Evolutionary conservation across 306 rosid genomes (phyloP), one percentile per base, ranked within the genome.

Genomic region (Canavalia gladiata): DNA sequence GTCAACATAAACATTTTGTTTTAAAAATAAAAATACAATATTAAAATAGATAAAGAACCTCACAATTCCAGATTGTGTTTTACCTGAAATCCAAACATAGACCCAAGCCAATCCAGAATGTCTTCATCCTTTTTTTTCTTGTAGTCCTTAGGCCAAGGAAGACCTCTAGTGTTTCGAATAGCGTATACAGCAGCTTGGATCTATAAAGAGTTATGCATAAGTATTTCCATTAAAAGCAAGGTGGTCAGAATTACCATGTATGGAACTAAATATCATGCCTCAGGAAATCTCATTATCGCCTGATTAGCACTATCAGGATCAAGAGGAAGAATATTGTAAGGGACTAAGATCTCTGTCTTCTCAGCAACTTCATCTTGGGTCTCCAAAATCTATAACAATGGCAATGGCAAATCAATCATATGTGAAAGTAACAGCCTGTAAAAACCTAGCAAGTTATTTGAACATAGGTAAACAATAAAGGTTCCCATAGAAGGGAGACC

Each of bases 41-140:
- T 56, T 33, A 64, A 55, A 56, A 77, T 35, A 71, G 46, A 70
- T 29, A 62, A 68, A 73, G 51, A 60, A 11, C 52, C 39, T 28
- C 12, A 5, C 39, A 60, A 42, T 10, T 78, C 58, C 63, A 30
- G 43, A 39, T 34, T 18, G 45, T 74, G 54, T 47, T 79, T 59
- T 80, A 94, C 98, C 98, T 94, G 98, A 89, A 94, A 94, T 74
- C 94, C 98, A 87, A 94, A 94, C 97, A 94, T 94, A 30, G 90
- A 81, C 75, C 94, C 98, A 69, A 95, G 97, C 99, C 99, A 95
- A 86, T 95, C 99, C 82, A 95, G 81, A 88, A 95, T 83, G 86
- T 95, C 99, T 82, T 95, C 99, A 0, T 94, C 99, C 41, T 89
- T 90, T 84, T 88, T 95, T 82, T 90, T 90, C 85, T 93, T 92